These are phyloP conservation scores for Solanum peruvianum DNA, from an alignment of 257 asterid genomes.

Conservation along the genomic window DNA sequence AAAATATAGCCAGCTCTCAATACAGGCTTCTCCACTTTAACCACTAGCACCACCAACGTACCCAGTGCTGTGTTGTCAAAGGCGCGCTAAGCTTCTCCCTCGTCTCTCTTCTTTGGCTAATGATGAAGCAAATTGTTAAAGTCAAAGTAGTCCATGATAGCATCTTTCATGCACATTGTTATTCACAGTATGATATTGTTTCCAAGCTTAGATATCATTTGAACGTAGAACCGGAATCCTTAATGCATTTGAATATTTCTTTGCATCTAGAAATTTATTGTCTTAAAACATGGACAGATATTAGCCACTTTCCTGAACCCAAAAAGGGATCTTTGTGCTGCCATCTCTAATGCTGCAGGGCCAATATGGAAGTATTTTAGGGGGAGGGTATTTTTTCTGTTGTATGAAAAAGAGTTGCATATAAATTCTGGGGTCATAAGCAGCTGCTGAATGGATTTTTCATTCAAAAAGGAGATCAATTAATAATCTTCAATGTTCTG, in stretches of 20 bases:
- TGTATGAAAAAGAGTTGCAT: background rate
- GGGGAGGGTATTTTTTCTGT: background rate
- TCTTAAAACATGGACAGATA: background rate
- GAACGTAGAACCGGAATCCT: background rate
- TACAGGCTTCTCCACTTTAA: background rate
- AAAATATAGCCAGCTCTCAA: background rate
- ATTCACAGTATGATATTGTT: background rate
- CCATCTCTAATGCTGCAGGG: background rate
- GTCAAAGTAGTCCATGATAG: background rate
- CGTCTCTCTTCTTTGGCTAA: background rate
- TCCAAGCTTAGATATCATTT: background rate
- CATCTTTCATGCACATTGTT: background rate
- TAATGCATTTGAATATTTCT: background rate
- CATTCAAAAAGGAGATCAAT: background rate
- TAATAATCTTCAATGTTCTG: background rate
- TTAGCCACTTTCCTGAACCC: background rate
- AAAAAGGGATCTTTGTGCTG: background rate
- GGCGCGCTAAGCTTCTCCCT: background rate
- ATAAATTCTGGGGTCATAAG: background rate
- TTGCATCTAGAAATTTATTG: background rate
- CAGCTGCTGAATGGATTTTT: background rate
- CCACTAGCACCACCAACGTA: background rate
- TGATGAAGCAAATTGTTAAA: background rate
- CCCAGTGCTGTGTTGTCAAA: background rate
- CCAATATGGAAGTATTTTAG: background rate